Conservation (phyloP, 2,329 filamentous ascomycete genomes). For the Didymosphaeria variabile region DNA sequence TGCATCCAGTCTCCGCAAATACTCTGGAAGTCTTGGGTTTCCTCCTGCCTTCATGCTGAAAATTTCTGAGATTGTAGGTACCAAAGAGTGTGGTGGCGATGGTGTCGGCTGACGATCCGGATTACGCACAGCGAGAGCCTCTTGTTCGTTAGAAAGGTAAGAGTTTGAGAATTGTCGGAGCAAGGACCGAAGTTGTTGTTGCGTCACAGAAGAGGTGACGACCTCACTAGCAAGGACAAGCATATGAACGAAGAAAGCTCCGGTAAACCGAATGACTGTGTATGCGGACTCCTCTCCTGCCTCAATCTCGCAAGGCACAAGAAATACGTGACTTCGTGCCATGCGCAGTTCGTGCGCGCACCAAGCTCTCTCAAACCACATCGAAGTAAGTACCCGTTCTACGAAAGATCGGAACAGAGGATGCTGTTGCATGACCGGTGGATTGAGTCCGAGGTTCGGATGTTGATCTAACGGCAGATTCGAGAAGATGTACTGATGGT, state of each 20-base stretch:
- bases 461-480: slow-evolving; percentile 32
- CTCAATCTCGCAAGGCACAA: slow-evolving; percentile 47
- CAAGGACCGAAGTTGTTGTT: slow-evolving; percentile 33
- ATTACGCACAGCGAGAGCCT: slow-evolving; percentile 21
- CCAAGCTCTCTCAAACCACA: slow-evolving; percentile 57
- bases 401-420: slow-evolving; percentile 36
- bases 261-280: slow-evolving; percentile 50
- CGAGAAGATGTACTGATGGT: slow-evolving; percentile 47
- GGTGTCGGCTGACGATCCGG: slow-evolving; percentile 17
- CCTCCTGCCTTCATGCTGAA: slow-evolving; percentile 55
- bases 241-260: slow-evolving; percentile 53
- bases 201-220: slow-evolving; percentile 18
- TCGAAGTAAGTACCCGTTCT: slow-evolving; percentile 50
- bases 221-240: slow-evolving; percentile 46
- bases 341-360: slow-evolving; percentile 56
- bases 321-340: slow-evolving; percentile 52
- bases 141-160: slow-evolving; percentile 14
- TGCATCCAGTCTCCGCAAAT: slow-evolving; percentile 52
- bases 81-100: slow-evolving; percentile 12
- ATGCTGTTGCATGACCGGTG: slow-evolving; percentile 44
- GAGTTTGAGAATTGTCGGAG: slow-evolving; percentile 29
- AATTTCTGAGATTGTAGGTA: slow-evolving; percentile 44
- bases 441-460: slow-evolving; percentile 33
- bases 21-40: slow-evolving; percentile 52
- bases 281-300: slow-evolving; percentile 31